Conservation (phyloP, 495 filamentous ascomycete species). For the Penicillium chermesinum region DNA sequence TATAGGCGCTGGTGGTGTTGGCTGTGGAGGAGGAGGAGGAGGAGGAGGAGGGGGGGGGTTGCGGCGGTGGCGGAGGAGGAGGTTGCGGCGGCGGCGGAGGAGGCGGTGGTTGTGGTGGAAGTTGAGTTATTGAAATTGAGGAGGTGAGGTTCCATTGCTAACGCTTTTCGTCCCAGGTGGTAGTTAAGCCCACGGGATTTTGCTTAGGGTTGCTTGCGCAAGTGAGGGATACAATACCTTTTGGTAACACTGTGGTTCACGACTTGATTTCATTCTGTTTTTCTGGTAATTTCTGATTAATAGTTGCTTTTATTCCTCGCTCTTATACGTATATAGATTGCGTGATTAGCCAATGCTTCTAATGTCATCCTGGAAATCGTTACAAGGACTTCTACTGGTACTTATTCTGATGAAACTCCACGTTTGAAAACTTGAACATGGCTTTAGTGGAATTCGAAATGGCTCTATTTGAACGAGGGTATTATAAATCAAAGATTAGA, state of each 20-base stretch:
- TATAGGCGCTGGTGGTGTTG: slow-evolving; percentile 21
- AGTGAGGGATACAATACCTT: no score
- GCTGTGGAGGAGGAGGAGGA: slow-evolving; percentile 22
- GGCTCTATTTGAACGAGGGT: slow-evolving; percentile 1
- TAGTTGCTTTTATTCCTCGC: no score
- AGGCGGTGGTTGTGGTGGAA: slow-evolving; percentile 2
- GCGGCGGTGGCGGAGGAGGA: slow-evolving; percentile 2
- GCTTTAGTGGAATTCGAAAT: not conserved
- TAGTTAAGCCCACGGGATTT: no score
- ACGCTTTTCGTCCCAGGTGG: slow-evolving; percentile 1
- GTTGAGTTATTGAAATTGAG: not conserved
- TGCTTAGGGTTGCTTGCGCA: no score
- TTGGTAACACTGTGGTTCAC: no score
- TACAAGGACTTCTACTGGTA: no score
- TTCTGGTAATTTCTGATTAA: no score
- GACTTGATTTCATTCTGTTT: no score
- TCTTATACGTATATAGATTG: no score
- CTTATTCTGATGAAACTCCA: no score
- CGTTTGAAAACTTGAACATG: not conserved
- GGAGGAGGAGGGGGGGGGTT: slow-evolving; percentile 5
- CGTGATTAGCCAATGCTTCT: no score
- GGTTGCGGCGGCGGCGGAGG: slow-evolving; percentile 6
- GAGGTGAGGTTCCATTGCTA: not conserved
- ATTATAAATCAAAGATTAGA: not conserved
- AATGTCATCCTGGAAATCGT: no score